Evolutionary conservation across 495 filamentous ascomycete genomes (phyloP).

Genomic region (Aspergillus egyptiacus): DNA sequence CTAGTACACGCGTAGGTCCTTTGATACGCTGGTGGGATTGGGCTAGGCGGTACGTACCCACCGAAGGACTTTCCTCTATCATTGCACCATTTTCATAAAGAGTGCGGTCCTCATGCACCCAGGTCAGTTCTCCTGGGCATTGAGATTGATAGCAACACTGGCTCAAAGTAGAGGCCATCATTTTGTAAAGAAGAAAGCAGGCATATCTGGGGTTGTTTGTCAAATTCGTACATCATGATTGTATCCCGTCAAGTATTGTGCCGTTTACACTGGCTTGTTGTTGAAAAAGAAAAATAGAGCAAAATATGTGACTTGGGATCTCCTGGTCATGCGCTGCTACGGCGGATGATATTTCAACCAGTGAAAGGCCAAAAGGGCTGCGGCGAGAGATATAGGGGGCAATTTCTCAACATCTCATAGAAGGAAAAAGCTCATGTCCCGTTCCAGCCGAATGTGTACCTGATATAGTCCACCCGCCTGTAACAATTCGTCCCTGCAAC

Average conservation of each 20-base stretch:
- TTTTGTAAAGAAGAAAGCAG: not conserved
- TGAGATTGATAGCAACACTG: not conserved
- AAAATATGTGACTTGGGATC: not conserved
- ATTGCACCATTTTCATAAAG: too few relatives aligned
- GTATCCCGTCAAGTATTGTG: slow-evolving; percentile 17
- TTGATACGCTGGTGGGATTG: too few relatives aligned
- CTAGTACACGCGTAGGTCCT: too few relatives aligned
- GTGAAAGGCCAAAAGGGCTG: not conserved
- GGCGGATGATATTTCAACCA: not conserved
- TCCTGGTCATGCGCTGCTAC: not conserved
- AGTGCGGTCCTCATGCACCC: too few relatives aligned
- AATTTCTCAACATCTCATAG: not conserved
- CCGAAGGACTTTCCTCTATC: too few relatives aligned
- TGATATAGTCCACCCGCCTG: slow-evolving; percentile 4
- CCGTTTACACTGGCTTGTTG: slow-evolving; percentile 8
- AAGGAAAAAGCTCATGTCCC: not conserved
- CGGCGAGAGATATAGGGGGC: not conserved
- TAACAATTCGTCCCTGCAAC: not conserved
- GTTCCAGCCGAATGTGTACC: not conserved
- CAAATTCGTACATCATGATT: slow-evolving; percentile 15
- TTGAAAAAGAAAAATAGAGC: slow-evolving; percentile 5
- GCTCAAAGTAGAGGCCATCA: not conserved
- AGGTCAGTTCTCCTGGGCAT: too few relatives aligned
- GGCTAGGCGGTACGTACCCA: too few relatives aligned
- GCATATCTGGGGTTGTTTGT: too few relatives aligned